Conservation (phyloP, 75 land plant genomes). For the Pinus albicaulis region DNA sequence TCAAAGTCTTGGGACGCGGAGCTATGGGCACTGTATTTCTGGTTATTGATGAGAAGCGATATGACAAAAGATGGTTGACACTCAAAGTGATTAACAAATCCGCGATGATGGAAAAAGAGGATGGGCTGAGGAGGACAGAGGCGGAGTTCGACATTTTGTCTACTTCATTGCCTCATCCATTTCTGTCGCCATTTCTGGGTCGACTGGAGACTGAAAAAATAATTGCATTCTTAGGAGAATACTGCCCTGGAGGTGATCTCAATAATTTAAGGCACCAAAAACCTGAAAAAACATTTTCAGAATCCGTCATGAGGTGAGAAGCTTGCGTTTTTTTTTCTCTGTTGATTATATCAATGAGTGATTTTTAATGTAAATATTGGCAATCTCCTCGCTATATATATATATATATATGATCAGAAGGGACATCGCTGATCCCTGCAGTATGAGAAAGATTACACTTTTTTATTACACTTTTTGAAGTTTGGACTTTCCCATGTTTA, state of each 20-base stretch:
- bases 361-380: too few species aligned
- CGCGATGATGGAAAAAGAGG: not conserved
- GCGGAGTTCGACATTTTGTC: conserved; percentile 2
- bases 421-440: too few species aligned
- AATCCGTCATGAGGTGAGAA: conserved; percentile 32
- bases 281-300: conserved; percentile 64
- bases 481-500: too few species aligned
- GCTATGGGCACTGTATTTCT: conserved; percentile 9
- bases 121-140: not conserved
- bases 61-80: not conserved
- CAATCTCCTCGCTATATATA: too few species aligned
- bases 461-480: too few species aligned
- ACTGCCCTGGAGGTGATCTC: conserved; percentile 81
- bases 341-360: not conserved
- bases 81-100: not conserved
- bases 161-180: conserved; percentile 40
- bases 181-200: conserved; percentile 57
- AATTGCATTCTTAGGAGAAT: conserved; percentile 47
- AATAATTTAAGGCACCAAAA: conserved; percentile 65
- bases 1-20: not conserved
- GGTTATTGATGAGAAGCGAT: not conserved
- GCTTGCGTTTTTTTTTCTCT: not conserved
- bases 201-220: conserved; percentile 31
- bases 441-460: too few species aligned
- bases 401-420: too few species aligned